Evolutionary conservation across 2,329 filamentous ascomycete species (phyloP).

Genomic region (Colletotrichum lupini): DNA sequence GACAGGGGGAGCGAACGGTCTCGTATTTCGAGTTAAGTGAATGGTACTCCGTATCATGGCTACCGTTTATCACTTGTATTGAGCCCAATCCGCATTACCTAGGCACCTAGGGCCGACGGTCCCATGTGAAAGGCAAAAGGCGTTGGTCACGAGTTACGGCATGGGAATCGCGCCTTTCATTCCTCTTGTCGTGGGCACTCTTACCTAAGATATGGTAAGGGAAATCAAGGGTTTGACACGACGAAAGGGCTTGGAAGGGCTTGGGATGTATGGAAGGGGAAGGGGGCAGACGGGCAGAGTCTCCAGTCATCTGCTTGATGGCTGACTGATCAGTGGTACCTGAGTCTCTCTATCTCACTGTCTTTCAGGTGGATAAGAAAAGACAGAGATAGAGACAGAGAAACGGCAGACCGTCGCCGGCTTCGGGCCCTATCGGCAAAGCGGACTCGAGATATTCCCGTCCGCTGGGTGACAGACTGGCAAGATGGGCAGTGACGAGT

Average conservation of each 20-base stretch:
- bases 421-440: background rate
- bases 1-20: background rate
- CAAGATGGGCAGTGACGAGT: background rate
- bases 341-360: background rate
- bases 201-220: background rate
- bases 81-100: background rate
- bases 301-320: background rate
- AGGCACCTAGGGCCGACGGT: background rate
- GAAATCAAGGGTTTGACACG: background rate
- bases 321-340: background rate
- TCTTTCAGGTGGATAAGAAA: too few relatives aligned
- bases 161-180: slow-evolving; percentile 1
- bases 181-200: background rate
- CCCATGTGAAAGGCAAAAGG: background rate
- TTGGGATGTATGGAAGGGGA: background rate
- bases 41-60: too few relatives aligned
- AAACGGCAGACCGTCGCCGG: background rate
- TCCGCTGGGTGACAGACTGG: background rate
- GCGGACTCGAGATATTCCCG: slow-evolving; percentile 2
- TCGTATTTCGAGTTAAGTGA: background rate
- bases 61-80: too few relatives aligned
- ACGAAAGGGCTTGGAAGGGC: background rate
- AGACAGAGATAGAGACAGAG: too few relatives aligned
- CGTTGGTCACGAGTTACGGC: slow-evolving; percentile 7
- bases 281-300: background rate